Evolutionary conservation across 2,329 filamentous ascomycete genomes (phyloP), one percentile per base, ranked within the genome.

Genomic region (Davidsoniella neocaledoniae): DNA sequence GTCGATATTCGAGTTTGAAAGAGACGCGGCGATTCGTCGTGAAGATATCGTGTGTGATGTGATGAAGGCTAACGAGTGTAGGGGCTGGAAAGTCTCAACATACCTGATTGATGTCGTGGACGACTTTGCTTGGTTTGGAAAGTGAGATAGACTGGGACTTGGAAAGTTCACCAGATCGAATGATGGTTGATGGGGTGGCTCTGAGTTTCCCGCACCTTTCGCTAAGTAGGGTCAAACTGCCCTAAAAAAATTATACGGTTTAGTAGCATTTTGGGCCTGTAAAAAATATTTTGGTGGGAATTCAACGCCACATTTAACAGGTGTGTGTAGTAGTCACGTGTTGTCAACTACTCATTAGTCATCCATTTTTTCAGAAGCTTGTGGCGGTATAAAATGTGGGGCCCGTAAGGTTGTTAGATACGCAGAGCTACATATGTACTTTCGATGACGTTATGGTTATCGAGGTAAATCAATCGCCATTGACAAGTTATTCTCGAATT

Each of bases 71-170:
- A 26, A 45, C 7, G 44, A 44, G 36, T 41, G 33, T 36, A 38
- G 12, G 39, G 26, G 50, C 25, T 23, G 21, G 16, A n/a, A 39
- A 46, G 43, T 43, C 38, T 50, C 48, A 53, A 53, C 51, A 45
- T 53, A 53, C 51, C 51, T 43, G 47, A 47, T 53, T 49, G 46
- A 50, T 53, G 47, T 53, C 51, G 47, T 53, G 51, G 51, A 53
- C 43, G 51, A 43, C 46, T 53, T 50, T 50, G 48, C 38, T 46
- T 53, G 43, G 29, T 49, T 50, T 53, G 51, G 37, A 26, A 23
- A 53, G 51, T 40, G 51, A 53, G 51, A 46, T 49, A 37, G 43
- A 50, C 51, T 43, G 23, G 47, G 43, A 45, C 51, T 53, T 43
- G 43, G 43, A 53, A 50, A 53, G 48, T 53, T 50, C 47, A 53